These are phyloP conservation scores for Syzygium aqueum DNA, from an alignment of 345 rosid genomes.

Conservation along the genomic window DNA sequence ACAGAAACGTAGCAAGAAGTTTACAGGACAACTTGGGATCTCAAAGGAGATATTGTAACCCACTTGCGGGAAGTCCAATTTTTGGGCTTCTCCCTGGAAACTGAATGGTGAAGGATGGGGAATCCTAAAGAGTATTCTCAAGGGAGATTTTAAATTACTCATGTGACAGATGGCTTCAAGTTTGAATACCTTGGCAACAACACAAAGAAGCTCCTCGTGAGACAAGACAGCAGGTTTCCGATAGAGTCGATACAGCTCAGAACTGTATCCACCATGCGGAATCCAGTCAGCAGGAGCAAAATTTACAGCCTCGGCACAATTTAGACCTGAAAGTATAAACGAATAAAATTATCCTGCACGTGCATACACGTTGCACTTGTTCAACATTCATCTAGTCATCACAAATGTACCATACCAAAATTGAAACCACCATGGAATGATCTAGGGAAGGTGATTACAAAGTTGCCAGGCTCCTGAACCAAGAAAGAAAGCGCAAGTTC, in stretches of 20 bases:
- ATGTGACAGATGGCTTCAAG: background rate
- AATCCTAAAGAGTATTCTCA: background rate
- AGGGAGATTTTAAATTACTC: background rate
- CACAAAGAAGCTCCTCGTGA: slow-evolving; percentile 97
- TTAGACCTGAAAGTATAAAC: slow-evolving; percentile 54
- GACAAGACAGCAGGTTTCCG: slow-evolving; percentile 82
- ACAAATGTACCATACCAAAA: slow-evolving; percentile 49
- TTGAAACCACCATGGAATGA: slow-evolving; percentile 95
- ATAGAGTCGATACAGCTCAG: slow-evolving; percentile 72
- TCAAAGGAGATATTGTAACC: background rate
- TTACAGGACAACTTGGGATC: background rate
- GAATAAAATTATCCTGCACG: background rate
- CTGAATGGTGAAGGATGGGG: background rate
- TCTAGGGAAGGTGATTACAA: slow-evolving; percentile 93
- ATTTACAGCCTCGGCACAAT: slow-evolving; percentile 98
- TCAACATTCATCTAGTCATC: background rate
- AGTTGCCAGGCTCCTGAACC: slow-evolving; percentile 88
- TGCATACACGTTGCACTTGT: background rate
- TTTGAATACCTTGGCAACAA: slow-evolving; percentile 57
- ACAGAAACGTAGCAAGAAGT: background rate
- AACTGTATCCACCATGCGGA: slow-evolving; percentile 84
- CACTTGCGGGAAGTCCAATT: background rate
- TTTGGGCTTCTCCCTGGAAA: background rate
- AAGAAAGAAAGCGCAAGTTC: slow-evolving; percentile 9
- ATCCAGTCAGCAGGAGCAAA: slow-evolving; percentile 99